Evolutionary conservation across 257 asterid genomes (phyloP).

Genomic region (Galeopsis tetrahit): DNA sequence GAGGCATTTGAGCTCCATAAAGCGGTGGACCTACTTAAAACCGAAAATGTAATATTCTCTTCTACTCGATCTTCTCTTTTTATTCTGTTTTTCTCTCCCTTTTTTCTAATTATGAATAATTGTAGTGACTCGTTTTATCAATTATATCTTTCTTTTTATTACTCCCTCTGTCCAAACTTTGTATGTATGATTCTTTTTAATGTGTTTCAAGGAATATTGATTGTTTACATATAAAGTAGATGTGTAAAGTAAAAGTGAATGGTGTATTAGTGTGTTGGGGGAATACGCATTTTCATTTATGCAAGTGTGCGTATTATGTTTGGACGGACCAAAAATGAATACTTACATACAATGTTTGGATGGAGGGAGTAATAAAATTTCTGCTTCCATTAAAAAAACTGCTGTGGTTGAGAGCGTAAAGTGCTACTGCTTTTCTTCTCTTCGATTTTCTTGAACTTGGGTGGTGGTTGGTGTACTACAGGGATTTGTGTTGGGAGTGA

Average conservation of each 20-base stretch:
- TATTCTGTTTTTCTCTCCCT: neutral
- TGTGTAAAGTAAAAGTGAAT: too few relatives aligned
- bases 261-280: too few relatives aligned
- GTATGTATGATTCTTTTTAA: too few relatives aligned
- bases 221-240: too few relatives aligned
- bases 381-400: neutral
- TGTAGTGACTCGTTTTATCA: neutral
- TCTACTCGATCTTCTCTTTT: conserved; percentile 18
- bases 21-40: conserved; percentile 55
- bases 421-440: neutral
- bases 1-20: conserved; percentile 79
- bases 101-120: neutral
- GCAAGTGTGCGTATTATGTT: too few relatives aligned
- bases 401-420: conserved; percentile 1
- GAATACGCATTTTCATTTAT: too few relatives aligned
- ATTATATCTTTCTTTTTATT: neutral
- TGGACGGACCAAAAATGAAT: too few relatives aligned
- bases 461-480: neutral
- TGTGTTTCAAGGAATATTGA: too few relatives aligned
- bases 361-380: too few relatives aligned
- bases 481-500: conserved; percentile 1
- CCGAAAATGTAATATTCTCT: conserved; percentile 46
- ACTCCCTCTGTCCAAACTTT: too few relatives aligned
- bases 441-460: neutral
- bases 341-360: too few relatives aligned